Base-by-base conservation (phyloP, 495 filamentous ascomycete species). In the Penicillium samsonianum region DNA sequence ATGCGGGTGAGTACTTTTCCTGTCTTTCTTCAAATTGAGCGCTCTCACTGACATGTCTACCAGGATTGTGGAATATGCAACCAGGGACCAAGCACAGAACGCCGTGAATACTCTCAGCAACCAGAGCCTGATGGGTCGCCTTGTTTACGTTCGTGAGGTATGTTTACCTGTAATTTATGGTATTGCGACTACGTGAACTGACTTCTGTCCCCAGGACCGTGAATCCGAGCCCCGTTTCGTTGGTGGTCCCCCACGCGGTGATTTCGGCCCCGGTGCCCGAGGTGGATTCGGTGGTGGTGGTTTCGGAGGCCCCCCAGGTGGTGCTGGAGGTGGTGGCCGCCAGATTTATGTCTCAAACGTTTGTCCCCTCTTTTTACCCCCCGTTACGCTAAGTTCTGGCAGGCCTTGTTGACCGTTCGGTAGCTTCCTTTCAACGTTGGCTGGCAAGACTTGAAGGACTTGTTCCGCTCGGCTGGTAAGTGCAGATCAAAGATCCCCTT, bases 11-110 rank as follows among this genome's bases (percentile, higher is more conserved):
- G 91, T 84, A 25, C 49, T 66, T 4, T n/a, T 16, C 46, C 44
- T 43, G 10, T 54, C 17, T 56, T 25, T 26, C 19, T 42, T 28
- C 38, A 2, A 14, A n/a, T 12, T 25, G 17, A 14, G 23, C 46
- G 37, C 42, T 50, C 65, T 76, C 60, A 77, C 70, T 74, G 55
- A 74, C 41, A 38, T 38, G 51, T 17, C 10, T 35, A 37, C 20
- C 58, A 96, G 94, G 82, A 98, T 98, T 91, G 94, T 98, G 87
- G 94, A 98, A 88, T 98, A 98, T 86, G 94, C 94, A 64, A 96
- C 93, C 62, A 90, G 92, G 86, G 95, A 98, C 68, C 91, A 98
- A 88, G 94, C 94, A 67, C 95, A 98, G 76, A 87, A 91, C 75
- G 94, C 94, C 63, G 93, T 98, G 80, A 90, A 87, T 78, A 93